Percentiles rank a stretch among this genome's conserved stretches.
Conservation (phyloP, 306 rosid genomes). For the Vigna angularis region DNA sequence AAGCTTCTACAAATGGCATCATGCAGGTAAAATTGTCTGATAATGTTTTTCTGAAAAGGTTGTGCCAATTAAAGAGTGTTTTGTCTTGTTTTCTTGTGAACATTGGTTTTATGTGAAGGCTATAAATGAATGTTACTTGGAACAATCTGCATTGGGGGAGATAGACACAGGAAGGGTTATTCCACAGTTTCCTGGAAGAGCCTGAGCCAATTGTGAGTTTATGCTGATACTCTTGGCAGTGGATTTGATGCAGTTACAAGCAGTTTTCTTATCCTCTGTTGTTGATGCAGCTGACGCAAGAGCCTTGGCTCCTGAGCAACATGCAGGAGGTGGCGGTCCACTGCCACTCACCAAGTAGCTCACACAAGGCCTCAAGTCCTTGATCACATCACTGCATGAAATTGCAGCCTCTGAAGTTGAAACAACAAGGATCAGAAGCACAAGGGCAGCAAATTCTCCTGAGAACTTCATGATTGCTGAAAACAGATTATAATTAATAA, state of each 20-base stretch:
- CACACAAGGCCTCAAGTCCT: conserved; percentile 67
- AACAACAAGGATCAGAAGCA: conserved; percentile 45
- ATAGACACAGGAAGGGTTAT: conserved; percentile 48
- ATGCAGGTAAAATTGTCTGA: too few species aligned
- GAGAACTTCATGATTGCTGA: conserved; percentile 48
- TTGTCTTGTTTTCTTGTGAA: too few species aligned
- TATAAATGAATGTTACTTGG: conserved; percentile 53
- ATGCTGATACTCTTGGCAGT: conserved; percentile 55
- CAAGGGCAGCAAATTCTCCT: conserved; percentile 10
- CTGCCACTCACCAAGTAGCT: conserved; percentile 72
- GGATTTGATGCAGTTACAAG: conserved; percentile 73
- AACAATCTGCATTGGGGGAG: conserved; percentile 71
- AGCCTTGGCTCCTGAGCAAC: conserved; percentile 73
- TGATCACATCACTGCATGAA: conserved; percentile 64
- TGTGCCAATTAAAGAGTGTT: too few species aligned
- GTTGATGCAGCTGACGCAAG: conserved; percentile 63
- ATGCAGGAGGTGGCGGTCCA: conserved; percentile 70
- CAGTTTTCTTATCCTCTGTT: conserved; percentile 62
- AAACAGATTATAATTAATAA: neutral
- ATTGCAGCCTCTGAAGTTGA: conserved; percentile 63
- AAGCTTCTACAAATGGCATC: too few species aligned
- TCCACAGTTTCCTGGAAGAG: conserved; percentile 79
- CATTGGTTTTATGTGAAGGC: too few species aligned
- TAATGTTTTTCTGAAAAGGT: too few species aligned
- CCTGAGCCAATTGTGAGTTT: conserved; percentile 61